phyloP scores from a whole-genome alignment of 2,329 filamentous ascomycete genomes.

The Cucurbitaria berberidis region DNA sequence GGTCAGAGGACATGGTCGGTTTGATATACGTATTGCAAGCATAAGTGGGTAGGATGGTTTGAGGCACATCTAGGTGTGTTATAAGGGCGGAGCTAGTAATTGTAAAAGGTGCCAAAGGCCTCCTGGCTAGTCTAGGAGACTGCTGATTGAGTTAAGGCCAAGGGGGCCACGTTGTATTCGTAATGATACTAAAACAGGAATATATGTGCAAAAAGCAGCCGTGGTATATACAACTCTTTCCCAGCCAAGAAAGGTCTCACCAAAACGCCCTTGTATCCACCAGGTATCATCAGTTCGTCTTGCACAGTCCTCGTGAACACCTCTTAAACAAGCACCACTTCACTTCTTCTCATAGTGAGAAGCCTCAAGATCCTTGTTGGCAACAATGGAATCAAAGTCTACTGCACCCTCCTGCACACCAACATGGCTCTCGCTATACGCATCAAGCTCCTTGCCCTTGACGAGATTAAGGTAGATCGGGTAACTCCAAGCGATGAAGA shows the following conservation, averaged over 20 bases:
- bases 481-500: conserved; percentile 44
- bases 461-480: conserved; percentile 46
- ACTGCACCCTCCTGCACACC: conserved; percentile 30
- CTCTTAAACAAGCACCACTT: not conserved
- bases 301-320: not conserved
- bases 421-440: conserved; percentile 42
- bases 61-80: too few relatives aligned
- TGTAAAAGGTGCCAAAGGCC: too few relatives aligned
- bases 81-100: too few relatives aligned
- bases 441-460: conserved; percentile 46
- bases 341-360: conserved; percentile 23
- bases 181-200: too few relatives aligned
- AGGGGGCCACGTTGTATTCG: too few relatives aligned
- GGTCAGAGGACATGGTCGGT: too few relatives aligned
- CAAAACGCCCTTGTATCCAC: not conserved
- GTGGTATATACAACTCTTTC: not conserved
- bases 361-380: conserved; percentile 33
- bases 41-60: too few relatives aligned
- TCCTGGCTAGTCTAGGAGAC: too few relatives aligned
- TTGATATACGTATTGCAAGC: too few relatives aligned
- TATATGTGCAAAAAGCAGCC: conserved; percentile 12
- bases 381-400: conserved; percentile 34
- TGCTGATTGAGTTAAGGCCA: too few relatives aligned
- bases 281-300: conserved; percentile 10
- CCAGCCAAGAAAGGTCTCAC: conserved; percentile 7